Conservation (phyloP, 106 monocot species). For the Dendrobium officinale region DNA sequence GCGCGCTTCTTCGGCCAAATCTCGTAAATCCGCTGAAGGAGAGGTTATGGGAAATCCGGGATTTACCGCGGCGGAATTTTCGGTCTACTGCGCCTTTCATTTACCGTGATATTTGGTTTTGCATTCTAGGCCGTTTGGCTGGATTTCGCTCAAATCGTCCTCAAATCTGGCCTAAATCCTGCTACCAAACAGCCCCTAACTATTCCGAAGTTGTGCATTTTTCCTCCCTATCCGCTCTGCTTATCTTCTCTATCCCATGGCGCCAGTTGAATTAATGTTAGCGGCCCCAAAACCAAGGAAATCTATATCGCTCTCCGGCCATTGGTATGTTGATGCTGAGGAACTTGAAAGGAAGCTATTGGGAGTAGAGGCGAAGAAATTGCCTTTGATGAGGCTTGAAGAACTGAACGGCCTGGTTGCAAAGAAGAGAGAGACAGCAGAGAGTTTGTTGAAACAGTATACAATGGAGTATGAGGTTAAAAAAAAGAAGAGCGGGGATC, state of each 20-base stretch:
- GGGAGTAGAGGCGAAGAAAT: constrained; percentile 13
- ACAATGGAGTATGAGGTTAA: constrained; percentile 39
- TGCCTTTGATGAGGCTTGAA: constrained; percentile 26
- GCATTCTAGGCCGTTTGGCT: no score
- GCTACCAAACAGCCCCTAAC: no score
- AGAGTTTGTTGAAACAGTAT: constrained; percentile 65
- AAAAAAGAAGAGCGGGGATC: constrained; percentile 49
- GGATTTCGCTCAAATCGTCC: no score
- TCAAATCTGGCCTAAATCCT: no score
- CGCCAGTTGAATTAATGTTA: background rate
- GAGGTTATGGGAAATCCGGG: no score
- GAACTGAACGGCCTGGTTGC: constrained; percentile 46
- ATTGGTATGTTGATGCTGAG: constrained; percentile 62
- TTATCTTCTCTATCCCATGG: background rate
- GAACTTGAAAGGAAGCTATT: constrained; percentile 62
- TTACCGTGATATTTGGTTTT: no score
- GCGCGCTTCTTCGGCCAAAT: no score
- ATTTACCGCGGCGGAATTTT: no score
- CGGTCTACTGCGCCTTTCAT: no score
- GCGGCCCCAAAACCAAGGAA: constrained; percentile 24
- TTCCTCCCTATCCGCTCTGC: background rate
- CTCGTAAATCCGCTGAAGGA: no score
- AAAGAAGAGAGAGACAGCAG: constrained; percentile 58
- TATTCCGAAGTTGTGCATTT: no score
- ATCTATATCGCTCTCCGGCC: constrained; percentile 37